A percentile compares a stretch with the other conserved stretches of the same genome.
phyloP scores from a whole-genome alignment of 805 yeast genomes.

The Tetrapisispora namnaoensis region DNA sequence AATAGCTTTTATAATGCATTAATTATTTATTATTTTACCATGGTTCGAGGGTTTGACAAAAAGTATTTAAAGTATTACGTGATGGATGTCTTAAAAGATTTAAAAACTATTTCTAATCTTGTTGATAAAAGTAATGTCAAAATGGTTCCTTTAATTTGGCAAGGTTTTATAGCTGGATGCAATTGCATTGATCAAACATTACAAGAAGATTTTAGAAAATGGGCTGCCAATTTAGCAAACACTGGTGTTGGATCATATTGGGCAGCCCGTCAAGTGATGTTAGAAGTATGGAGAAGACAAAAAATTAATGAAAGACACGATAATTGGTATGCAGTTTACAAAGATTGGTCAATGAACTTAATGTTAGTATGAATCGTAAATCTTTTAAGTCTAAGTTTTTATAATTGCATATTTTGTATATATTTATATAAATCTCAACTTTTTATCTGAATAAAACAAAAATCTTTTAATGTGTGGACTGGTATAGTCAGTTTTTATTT shows the following conservation, averaged over 20 bases:
- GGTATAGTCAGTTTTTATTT: not conserved
- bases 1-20: conserved; percentile 69
- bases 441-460: not conserved
- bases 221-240: conserved; percentile 44
- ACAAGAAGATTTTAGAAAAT: conserved; percentile 57
- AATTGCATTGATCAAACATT: conserved; percentile 51
- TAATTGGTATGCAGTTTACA: conserved; percentile 70
- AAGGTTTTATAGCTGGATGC: conserved; percentile 81
- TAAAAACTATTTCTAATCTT: conserved; percentile 51
- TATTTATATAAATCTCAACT: not conserved
- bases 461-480: not conserved
- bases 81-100: conserved; percentile 48
- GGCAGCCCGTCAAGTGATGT: conserved; percentile 78
- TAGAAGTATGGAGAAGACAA: conserved; percentile 77
- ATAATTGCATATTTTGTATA: not conserved
- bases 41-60: conserved; percentile 48
- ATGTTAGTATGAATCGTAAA: conserved; percentile 38
- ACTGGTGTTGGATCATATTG: conserved; percentile 70
- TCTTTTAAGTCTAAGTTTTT: too few species aligned
- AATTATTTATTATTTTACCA: conserved; percentile 58
- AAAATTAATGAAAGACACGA: conserved; percentile 47
- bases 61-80: conserved; percentile 53
- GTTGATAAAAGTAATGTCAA: conserved; percentile 42
- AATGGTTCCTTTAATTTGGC: conserved; percentile 76
- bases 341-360: conserved; percentile 78